Evolutionary conservation across 2,329 filamentous ascomycete species (phyloP), one percentile per base, ranked within the genome.

Genomic region (Ophiosphaerella narmari): DNA sequence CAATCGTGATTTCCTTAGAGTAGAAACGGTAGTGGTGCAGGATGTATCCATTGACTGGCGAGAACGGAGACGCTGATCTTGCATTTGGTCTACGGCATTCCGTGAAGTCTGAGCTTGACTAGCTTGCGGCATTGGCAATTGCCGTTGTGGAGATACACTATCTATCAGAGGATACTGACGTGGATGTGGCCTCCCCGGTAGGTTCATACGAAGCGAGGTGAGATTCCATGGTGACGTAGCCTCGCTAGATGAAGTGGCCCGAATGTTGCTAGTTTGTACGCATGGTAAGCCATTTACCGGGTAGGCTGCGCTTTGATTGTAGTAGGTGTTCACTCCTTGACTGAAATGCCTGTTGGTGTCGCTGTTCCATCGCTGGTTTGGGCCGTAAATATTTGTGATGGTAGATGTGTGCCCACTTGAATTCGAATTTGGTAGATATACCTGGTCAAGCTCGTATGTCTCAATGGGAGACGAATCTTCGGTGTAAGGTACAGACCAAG

Each of bases 71-170:
- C 64, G 62, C 46, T 60, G 64, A 35, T 66, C 66, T 55, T 71
- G 70, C 18, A 70, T 26, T 33, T 66, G 62, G 39, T 72, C 70
- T 3, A 71, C 60, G 16, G 45, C 52, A 43, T 69, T 67, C 6
- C 65, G 59, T 4, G 63, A 54, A 3, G 52, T 51, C 29, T 63
- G 65, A 11, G 60, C 56, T 7, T 59, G 58, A 23, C 57, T 67
- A 8, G 68, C 62, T 31, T 66, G 67, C n/a, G 69, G 70, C 9
- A 68, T 55, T 7, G 70, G 70, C 4, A 72, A 55, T 23, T 66
- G 68, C 40, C 70, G 60, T 38, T 59, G 65, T 9, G 67, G 63
- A 18, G 48, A 47, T 29, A 54, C 24, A 13, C 52, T 26, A 5
- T 65, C 62, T 24, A 51, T 33, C 32, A 57, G 32, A 12, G 54